Conservation (phyloP, 225 moss, liverwort and hornwort species). For the Antitrichia curtipendula region DNA sequence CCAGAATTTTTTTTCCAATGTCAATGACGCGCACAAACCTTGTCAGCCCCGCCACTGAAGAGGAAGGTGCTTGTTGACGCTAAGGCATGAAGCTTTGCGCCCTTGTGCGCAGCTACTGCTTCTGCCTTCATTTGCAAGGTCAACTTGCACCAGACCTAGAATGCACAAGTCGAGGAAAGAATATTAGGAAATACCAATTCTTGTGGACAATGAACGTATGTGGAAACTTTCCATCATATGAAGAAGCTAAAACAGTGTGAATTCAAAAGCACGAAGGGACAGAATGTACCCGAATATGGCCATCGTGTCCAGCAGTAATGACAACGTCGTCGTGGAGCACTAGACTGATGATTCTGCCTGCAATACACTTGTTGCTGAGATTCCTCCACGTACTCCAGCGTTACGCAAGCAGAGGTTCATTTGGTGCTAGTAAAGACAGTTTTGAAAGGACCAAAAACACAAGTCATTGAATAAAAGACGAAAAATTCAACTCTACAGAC, state of each 20-base stretch:
- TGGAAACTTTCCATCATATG: neutral
- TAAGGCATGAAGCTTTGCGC: slow-evolving; percentile 21
- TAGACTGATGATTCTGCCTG: slow-evolving; percentile 27
- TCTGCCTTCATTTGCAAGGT: slow-evolving; percentile 26
- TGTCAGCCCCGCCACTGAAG: slow-evolving; percentile 37
- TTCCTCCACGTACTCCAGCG: neutral
- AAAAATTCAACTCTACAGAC: neutral
- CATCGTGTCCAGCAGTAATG: slow-evolving; percentile 26
- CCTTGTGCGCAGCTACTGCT: slow-evolving; percentile 17
- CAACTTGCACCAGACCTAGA: slow-evolving; percentile 24
- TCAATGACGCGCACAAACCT: slow-evolving; percentile 5
- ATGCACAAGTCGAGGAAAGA: neutral
- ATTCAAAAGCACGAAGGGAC: neutral
- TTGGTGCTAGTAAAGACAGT: neutral
- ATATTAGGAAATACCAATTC: neutral
- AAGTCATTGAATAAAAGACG: neutral
- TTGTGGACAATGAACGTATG: neutral
- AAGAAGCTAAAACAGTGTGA: neutral
- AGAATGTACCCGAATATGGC: slow-evolving; percentile 22
- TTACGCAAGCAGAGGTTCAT: neutral
- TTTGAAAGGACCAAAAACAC: neutral
- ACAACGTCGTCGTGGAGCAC: slow-evolving; percentile 5
- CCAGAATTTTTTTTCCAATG: neutral
- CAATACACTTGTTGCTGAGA: neutral
- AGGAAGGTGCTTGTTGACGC: slow-evolving; percentile 8